Evolutionary conservation across 1,284 basidiomycete genomes (phyloP), one percentile per base, ranked within the genome.

Genomic region (Ceratorhiza oryzae-sativae): DNA sequence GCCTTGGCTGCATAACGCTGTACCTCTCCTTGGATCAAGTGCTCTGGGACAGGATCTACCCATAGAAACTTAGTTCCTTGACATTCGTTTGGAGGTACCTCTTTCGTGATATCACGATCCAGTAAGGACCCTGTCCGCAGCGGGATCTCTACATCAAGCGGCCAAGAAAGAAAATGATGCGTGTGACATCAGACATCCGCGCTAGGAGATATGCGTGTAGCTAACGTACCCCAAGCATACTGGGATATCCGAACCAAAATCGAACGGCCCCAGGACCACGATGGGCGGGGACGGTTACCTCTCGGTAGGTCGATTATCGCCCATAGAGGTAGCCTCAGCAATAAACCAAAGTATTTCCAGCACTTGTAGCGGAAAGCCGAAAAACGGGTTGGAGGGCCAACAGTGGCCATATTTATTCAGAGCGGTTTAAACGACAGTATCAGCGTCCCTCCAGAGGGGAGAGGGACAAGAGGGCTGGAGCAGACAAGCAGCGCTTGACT

Each of bases 271-370:
- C 84, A 71, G 39, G 76, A 76, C 85, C 85, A 85, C 42, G 82
- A 80, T 34, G 76, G 75, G 73, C 82, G 79, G 6, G 84, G 83
- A n/a, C 84, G 81, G 62, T 20, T 77, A 23, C 73, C 77, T n/a
- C 75, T 76, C 8, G 74, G 74, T n/a, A 76, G 46, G 46, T 77
- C 77, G 27, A 71, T 71, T 18, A 81, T 49, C 2, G 63, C 68
- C 85, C 86, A 87, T 63, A 83, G 75, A 1, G 86, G 87, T 63
- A 86, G 62, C 20, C 83, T 82, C 71, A 86, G 78, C n/a, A 83
- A 23, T 9, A 68, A 51, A 2, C 53, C 65, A 56, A 48, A 20
- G 20, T 68, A 68, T 27, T 68, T 68, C 30, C 65, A 36, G 25
- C n/a, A 23, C 15, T 27, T 36, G 20, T 68, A 68, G 13, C 34